phyloP scores from a whole-genome alignment of 2,329 filamentous ascomycete genomes.

The Cytospora piceicola region DNA sequence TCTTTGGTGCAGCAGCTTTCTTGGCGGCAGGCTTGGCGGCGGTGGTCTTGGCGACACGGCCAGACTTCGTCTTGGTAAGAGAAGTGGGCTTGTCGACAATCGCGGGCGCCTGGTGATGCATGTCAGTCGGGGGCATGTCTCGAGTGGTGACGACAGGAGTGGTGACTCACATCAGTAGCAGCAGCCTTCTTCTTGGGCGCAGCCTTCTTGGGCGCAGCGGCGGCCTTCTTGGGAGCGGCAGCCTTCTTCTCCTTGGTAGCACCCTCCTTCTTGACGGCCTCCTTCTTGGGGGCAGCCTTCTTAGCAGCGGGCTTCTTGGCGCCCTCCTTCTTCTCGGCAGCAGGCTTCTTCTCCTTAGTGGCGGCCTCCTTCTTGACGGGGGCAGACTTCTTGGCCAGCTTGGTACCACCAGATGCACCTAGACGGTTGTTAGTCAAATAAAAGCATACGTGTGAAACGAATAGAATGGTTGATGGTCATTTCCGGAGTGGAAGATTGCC shows the following conservation, averaged over 20 bases:
- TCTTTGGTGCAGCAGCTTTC: conserved; percentile 45
- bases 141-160: neutral
- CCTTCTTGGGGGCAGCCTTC: conserved; percentile 40
- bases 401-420: conserved; percentile 87
- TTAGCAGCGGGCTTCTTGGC: conserved; percentile 47
- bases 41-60: conserved; percentile 76
- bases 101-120: conserved; percentile 59
- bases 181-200: conserved; percentile 32
- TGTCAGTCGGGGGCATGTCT: conserved; percentile 22
- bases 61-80: conserved; percentile 82
- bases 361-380: conserved; percentile 40
- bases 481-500: conserved; percentile 8
- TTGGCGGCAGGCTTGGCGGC: conserved; percentile 53
- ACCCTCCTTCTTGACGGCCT: conserved; percentile 37
- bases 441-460: neutral
- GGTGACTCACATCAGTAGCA: conserved; percentile 37
- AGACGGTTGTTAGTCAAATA: neutral
- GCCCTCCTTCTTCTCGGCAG: conserved; percentile 36
- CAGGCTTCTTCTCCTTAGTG: conserved; percentile 40
- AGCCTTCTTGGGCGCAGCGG: conserved; percentile 47
- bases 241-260: conserved; percentile 49
- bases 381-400: conserved; percentile 65
- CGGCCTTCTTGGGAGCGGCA: conserved; percentile 51
- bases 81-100: conserved; percentile 71
- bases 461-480: neutral